phyloP scores from a whole-genome alignment of 1,139 yeast species.

The Pichia sp. region DNA sequence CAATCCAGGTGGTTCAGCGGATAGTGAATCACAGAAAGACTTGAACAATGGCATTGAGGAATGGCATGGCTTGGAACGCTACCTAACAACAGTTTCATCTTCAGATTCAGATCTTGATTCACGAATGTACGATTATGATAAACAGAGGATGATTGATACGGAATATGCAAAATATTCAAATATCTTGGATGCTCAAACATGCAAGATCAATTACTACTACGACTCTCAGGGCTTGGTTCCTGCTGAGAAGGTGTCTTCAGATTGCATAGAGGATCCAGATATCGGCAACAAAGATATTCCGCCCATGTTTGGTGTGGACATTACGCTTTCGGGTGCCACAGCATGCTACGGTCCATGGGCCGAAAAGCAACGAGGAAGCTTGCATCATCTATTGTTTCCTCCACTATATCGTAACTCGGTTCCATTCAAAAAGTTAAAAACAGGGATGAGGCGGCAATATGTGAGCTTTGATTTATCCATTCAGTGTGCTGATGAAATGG shows the following conservation, averaged over 20 bases:
- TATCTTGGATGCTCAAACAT: constrained; percentile 58
- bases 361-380: constrained; percentile 68
- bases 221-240: constrained; percentile 71
- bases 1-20: constrained; percentile 22
- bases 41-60: constrained; percentile 16
- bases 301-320: constrained; percentile 65
- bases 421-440: constrained; percentile 39
- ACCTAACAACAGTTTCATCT: constrained; percentile 21
- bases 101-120: constrained; percentile 3
- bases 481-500: constrained; percentile 57
- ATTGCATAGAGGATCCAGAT: constrained; percentile 37
- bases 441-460: constrained; percentile 53
- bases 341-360: constrained; percentile 96
- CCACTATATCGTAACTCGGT: constrained; percentile 53
- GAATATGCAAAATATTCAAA: constrained; percentile 86
- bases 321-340: constrained; percentile 58
- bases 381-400: constrained; percentile 70
- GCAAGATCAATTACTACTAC: constrained; percentile 55
- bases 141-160: constrained; percentile 28
- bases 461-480: constrained; percentile 54
- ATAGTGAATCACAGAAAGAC: neutral
- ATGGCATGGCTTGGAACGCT: constrained; percentile 35
- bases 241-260: neutral
- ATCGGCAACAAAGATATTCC: constrained; percentile 51
- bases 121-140: constrained; percentile 11